Base-by-base conservation (phyloP, 2,329 filamentous ascomycete genomes). In the Trichophyton rubrum region DNA sequence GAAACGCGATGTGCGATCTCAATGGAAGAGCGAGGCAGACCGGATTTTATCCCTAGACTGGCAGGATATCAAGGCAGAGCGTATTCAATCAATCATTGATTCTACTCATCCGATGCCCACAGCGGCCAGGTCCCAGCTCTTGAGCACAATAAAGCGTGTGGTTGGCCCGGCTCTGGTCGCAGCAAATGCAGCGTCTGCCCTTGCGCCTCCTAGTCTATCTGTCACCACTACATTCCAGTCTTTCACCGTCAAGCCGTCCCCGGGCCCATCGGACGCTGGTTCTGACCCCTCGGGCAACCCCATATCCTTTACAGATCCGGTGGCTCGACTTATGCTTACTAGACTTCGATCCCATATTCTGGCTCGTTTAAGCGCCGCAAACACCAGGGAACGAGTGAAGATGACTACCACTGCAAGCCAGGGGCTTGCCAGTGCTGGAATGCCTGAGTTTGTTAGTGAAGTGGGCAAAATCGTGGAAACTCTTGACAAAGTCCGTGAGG, bases 11-110 rank as follows among this genome's bases (percentile, higher is more conserved):
- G 80, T 83, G 4, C 80, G 84, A 58, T 80, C 80, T 13, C 80
- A 83, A 61, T 86, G 84, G 84, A 85, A 84, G 67, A 74, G 77
- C 2, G 81, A 86, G 68, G 82, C 82, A 0, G 77, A 78, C 51
- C 78, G 83, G 8, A 80, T 86, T 61, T 78, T 83, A 75, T 78
- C 75, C n/a, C 66, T 79, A 35, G 70, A 77, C 51, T 76, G 76
- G 60, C 71, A 69, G 24, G 73, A 77, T 47, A 73, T 75, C 58
- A 71, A 70, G 35, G 67, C 70, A 1, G 72, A 73, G 24, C 71
- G 75, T 2, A 71, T 79, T 38, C 73, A 77, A 22, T 76, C 76
- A 2, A 74, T 78, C 30, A 68, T 79, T 4, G 75, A 78, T 63
- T 76, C 76, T 6, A 77, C 75, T 1, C 77, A 78, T 62, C 77